Percentiles rank a stretch among this genome's conserved stretches.
phyloP scores from a whole-genome alignment of 805 yeast genomes.

The Kodamaea hsintzibuensis region DNA sequence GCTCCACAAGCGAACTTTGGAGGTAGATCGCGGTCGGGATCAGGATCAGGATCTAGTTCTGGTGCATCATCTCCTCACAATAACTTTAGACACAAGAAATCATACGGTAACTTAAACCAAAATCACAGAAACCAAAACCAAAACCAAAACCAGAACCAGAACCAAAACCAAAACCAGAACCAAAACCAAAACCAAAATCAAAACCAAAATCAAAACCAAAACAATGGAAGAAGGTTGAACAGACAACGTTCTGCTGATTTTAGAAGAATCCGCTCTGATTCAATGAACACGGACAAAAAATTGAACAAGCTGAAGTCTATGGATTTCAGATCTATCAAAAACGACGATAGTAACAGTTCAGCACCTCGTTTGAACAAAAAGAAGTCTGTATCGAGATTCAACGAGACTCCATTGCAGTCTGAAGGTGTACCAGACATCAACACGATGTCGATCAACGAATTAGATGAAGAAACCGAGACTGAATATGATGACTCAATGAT shows the following conservation, averaged over 20 bases:
- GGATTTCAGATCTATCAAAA: conserved; percentile 10
- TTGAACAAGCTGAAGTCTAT: conserved; percentile 14
- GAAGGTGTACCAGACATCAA: conserved; percentile 1
- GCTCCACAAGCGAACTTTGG: conserved; percentile 2
- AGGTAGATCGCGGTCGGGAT: conserved; percentile 3
- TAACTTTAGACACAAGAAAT: conserved; percentile 5
- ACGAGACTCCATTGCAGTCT: conserved; percentile 4
- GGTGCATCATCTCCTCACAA: conserved; percentile 2
- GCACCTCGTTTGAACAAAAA: conserved; percentile 7
- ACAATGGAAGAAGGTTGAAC: conserved; percentile 13
- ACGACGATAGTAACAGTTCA: background rate
- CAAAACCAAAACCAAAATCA: background rate
- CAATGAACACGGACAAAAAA: conserved; percentile 6
- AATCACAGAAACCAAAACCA: background rate
- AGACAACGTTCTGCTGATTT: conserved; percentile 12
- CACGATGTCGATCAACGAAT: conserved; percentile 3
- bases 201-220: background rate
- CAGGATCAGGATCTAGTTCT: conserved; percentile 3
- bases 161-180: background rate
- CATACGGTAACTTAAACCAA: conserved; percentile 5
- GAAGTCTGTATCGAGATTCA: conserved; percentile 2
- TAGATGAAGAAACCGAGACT: conserved; percentile 13
- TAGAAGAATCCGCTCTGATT: conserved; percentile 12
- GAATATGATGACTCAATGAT: conserved; percentile 14
- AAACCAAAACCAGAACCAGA: background rate